Evolutionary conservation across 2,329 filamentous ascomycete genomes (phyloP).

Genomic region (Penicillium concentricum): DNA sequence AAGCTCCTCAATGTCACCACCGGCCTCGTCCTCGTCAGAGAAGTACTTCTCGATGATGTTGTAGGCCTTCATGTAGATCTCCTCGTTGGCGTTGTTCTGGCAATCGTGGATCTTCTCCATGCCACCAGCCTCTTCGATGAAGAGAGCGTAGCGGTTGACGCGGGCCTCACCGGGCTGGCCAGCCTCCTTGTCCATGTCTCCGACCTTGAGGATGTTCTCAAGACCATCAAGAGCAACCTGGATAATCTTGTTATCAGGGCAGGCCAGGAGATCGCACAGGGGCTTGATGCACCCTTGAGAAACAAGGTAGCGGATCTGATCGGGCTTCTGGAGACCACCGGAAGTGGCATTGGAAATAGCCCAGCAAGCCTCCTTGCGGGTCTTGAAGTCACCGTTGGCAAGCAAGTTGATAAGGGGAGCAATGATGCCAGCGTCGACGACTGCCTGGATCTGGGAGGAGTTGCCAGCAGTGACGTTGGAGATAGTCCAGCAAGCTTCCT

Average conservation of each 20-base stretch:
- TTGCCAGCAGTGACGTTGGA: conserved; percentile 99
- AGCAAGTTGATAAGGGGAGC: conserved; percentile 93
- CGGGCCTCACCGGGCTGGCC: conserved; percentile 48
- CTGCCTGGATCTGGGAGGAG: conserved; percentile 93
- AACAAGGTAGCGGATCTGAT: conserved; percentile 96
- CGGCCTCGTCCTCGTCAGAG: conserved; percentile 89
- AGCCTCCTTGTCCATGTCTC: conserved; percentile 95
- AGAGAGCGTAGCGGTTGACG: conserved; percentile 95
- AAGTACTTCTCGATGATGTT: conserved; percentile 99
- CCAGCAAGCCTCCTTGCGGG: conserved; percentile 98
- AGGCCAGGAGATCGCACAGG: conserved; percentile 88
- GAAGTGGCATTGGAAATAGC: conserved; percentile 98
- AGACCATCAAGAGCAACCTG: conserved; percentile 96
- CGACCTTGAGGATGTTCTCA: conserved; percentile 99
- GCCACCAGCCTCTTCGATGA: conserved; percentile 96
- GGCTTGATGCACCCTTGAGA: conserved; percentile 94
- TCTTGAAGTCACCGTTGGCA: conserved; percentile 97
- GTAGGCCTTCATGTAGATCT: conserved; percentile 99
- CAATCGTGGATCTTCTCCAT: conserved; percentile 99
- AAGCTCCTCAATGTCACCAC: conserved; percentile 75
- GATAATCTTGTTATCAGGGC: conserved; percentile 99
- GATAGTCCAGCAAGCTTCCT: conserved; percentile 99
- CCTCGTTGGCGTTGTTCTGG: conserved; percentile 99
- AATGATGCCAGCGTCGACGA: conserved; percentile 96
- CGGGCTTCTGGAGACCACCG: conserved; percentile 95